Evolutionary conservation across 139 green algal genomes (phyloP).

Genomic region (Haematococcus sp.): DNA sequence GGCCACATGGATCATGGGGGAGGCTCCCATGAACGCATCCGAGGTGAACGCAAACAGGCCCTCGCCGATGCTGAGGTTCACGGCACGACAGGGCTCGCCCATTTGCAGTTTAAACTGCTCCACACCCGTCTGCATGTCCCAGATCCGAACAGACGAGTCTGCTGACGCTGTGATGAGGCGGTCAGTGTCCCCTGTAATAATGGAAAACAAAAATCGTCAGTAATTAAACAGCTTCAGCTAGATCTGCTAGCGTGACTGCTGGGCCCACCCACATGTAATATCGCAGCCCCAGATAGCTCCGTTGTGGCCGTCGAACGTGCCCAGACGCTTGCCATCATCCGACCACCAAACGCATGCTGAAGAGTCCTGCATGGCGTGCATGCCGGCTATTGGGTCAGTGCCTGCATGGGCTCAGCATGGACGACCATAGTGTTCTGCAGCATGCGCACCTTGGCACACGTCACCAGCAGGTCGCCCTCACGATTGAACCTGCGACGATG

Average conservation of each 20-base stretch:
- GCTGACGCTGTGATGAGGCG: slow-evolving; percentile 84
- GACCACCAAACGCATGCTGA: slow-evolving; percentile 85
- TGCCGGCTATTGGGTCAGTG: no score
- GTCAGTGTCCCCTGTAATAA: slow-evolving; percentile 29
- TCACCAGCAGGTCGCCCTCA: slow-evolving; percentile 95
- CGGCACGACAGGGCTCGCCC: slow-evolving; percentile 70
- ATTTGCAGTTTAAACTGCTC: slow-evolving; percentile 82
- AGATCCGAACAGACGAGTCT: slow-evolving; percentile 88
- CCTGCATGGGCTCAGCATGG: neutral
- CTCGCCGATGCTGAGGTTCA: slow-evolving; percentile 77
- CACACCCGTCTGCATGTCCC: slow-evolving; percentile 85
- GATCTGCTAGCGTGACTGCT: no score
- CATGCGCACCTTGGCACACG: slow-evolving; percentile 83
- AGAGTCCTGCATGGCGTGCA: slow-evolving; percentile 23
- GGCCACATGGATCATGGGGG: slow-evolving; percentile 50
- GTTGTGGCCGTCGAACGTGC: slow-evolving; percentile 97
- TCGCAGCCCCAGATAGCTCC: slow-evolving; percentile 91
- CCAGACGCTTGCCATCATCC: slow-evolving; percentile 87
- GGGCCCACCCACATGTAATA: slow-evolving; percentile 66
- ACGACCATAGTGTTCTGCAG: neutral
- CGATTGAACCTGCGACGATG: slow-evolving; percentile 84
- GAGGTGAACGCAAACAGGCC: slow-evolving; percentile 78
- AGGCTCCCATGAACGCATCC: slow-evolving; percentile 80
- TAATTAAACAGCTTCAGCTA: no score
- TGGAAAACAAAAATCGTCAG: no score